Percentiles rank a stretch among this genome's conserved stretches.
phyloP scores from a whole-genome alignment of 306 rosid species.

The Glycyrrhiza uralensis region DNA sequence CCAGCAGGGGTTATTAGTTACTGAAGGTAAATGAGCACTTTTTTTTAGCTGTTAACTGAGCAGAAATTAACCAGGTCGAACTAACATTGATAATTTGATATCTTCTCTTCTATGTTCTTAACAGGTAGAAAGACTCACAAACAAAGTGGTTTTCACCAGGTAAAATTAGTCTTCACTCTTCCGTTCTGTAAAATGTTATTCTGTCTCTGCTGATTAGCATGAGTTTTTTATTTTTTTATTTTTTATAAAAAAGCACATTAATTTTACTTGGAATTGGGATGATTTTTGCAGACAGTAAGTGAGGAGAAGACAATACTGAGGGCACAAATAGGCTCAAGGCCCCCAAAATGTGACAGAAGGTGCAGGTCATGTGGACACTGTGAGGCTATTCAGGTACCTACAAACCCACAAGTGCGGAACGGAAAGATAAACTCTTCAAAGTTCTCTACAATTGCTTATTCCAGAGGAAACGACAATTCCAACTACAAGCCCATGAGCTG shows the following conservation, averaged over 20 bases:
- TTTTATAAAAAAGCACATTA: not conserved
- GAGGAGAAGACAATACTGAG: slow-evolving; percentile 49
- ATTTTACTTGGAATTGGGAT: not conserved
- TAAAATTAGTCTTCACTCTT: slow-evolving; percentile 7
- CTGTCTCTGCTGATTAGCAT: not conserved
- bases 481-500: slow-evolving; percentile 96
- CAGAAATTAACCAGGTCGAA: not conserved
- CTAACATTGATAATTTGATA: not conserved
- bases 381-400: slow-evolving; percentile 51
- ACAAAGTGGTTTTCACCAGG: slow-evolving; percentile 38
- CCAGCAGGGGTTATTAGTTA: slow-evolving; percentile 50
- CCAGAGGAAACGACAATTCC: slow-evolving; percentile 53
- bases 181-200: not conserved
- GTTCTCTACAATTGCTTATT: slow-evolving; percentile 42
- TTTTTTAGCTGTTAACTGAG: not conserved
- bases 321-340: slow-evolving; percentile 76
- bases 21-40: slow-evolving; percentile 51
- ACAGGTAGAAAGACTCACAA: slow-evolving; percentile 57
- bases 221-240: too few species aligned
- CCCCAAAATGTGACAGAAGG: slow-evolving; percentile 84
- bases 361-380: slow-evolving; percentile 73
- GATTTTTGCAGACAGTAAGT: slow-evolving; percentile 35
- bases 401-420: slow-evolving; percentile 54
- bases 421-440: slow-evolving; percentile 37
- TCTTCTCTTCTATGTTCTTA: slow-evolving; percentile 13